These are phyloP conservation scores for Giardia duodenalis DNA, from an alignment of 208 protist species.

Conservation along the genomic window DNA sequence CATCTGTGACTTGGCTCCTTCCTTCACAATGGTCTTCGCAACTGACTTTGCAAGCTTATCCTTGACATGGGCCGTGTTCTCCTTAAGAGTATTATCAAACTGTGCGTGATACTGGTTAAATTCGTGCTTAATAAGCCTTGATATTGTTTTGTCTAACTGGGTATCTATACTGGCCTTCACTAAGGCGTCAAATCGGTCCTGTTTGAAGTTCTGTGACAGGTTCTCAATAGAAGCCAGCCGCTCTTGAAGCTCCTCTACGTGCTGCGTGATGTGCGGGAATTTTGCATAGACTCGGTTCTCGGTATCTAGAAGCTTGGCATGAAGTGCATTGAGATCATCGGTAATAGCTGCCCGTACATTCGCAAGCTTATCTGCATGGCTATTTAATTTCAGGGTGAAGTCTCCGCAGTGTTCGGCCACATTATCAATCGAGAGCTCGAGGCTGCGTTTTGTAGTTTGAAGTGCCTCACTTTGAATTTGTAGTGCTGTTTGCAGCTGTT, in stretches of 20 bases:
- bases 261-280: no score
- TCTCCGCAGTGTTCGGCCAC: neutral
- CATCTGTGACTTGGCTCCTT: neutral
- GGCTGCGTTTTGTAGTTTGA: neutral
- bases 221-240: no score
- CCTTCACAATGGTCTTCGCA: neutral
- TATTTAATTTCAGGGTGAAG: neutral
- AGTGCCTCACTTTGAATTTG: neutral
- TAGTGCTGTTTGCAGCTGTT: neutral
- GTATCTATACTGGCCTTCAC: neutral
- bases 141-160: neutral
- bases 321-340: no score
- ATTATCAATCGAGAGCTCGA: neutral
- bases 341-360: neutral
- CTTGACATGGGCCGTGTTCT: neutral
- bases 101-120: neutral
- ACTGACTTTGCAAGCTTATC: neutral
- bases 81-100: neutral
- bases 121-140: neutral
- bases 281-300: no score
- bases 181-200: neutral
- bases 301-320: no score
- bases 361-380: neutral
- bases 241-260: no score
- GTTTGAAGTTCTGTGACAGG: no score